Conservation (phyloP, 2,329 filamentous ascomycete genomes). For the Phialophora expanda region DNA sequence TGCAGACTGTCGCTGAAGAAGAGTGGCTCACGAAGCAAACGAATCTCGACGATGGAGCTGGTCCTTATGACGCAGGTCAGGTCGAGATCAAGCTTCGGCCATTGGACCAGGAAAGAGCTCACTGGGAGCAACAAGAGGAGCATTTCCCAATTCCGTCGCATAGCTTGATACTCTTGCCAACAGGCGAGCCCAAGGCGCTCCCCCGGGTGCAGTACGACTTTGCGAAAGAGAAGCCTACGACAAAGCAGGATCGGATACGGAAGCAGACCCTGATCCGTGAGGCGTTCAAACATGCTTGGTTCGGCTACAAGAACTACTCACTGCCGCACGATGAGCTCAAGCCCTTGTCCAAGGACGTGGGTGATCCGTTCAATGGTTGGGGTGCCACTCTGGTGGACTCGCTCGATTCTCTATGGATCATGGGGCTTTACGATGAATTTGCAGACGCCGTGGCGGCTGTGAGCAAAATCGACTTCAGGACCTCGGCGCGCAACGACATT, state of each 20-base stretch:
- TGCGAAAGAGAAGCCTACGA: slow-evolving; percentile 64
- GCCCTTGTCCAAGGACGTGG: slow-evolving; percentile 70
- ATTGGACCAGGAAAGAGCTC: slow-evolving; percentile 23
- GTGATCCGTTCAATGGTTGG: slow-evolving; percentile 90
- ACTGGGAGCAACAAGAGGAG: slow-evolving; percentile 77
- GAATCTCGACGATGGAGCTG: slow-evolving; percentile 39
- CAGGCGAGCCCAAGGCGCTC: slow-evolving; percentile 70
- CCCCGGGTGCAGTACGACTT: slow-evolving; percentile 79
- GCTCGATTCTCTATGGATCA: slow-evolving; percentile 85
- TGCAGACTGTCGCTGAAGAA: slow-evolving; percentile 32
- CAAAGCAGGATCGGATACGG: slow-evolving; percentile 66
- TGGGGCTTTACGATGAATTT: slow-evolving; percentile 78
- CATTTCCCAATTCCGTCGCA: slow-evolving; percentile 75
- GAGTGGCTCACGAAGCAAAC: slow-evolving; percentile 33
- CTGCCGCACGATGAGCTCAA: slow-evolving; percentile 86
- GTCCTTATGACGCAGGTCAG: slow-evolving; percentile 45
- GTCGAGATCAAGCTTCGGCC: slow-evolving; percentile 41
- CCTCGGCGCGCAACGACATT: slow-evolving; percentile 68
- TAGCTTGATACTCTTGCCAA: slow-evolving; percentile 76
- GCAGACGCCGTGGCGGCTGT: slow-evolving; percentile 74
- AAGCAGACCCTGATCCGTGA: slow-evolving; percentile 71
- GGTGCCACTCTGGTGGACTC: slow-evolving; percentile 84
- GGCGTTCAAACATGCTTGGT: slow-evolving; percentile 80
- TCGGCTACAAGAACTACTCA: slow-evolving; percentile 77
- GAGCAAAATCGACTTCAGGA: slow-evolving; percentile 80